These are phyloP conservation scores for Arthrobotrys conoides DNA, from an alignment of 2,329 filamentous ascomycete genomes.

Conservation along the genomic window DNA sequence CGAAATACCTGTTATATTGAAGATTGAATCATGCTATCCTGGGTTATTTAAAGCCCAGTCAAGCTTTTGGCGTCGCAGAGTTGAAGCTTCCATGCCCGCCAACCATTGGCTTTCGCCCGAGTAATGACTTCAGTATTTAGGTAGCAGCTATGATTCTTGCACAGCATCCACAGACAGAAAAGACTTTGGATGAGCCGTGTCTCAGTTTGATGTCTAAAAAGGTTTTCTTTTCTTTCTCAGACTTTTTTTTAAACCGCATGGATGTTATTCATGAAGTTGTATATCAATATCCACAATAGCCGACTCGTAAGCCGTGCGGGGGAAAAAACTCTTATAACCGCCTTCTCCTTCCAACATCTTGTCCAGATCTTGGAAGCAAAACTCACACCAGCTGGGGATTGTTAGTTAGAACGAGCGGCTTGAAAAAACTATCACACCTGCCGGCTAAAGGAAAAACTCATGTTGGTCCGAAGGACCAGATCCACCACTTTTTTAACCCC, in stretches of 20 bases:
- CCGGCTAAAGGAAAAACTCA: conserved; percentile 38
- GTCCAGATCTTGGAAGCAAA: conserved; percentile 5
- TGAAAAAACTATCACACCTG: background rate
- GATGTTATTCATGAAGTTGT: conserved; percentile 34
- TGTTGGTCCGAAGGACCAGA: conserved; percentile 7
- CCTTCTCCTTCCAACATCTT: conserved; percentile 39
- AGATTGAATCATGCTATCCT: conserved; percentile 42
- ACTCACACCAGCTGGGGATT: conserved; percentile 8
- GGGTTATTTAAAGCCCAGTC: conserved; percentile 20
- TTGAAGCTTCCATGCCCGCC: conserved; percentile 20
- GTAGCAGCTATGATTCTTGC: conserved; percentile 2
- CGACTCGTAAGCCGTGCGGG: conserved; percentile 32
- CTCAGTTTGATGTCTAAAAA: conserved; percentile 43
- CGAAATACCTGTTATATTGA: conserved; percentile 10
- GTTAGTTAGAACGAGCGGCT: conserved; percentile 18
- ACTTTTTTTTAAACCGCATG: conserved; percentile 35
- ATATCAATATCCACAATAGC: conserved; percentile 32
- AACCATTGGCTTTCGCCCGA: background rate
- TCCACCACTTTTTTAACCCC: conserved; percentile 25
- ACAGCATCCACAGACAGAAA: background rate
- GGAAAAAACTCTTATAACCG: conserved; percentile 29
- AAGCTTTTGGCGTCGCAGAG: conserved; percentile 33
- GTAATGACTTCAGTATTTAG: background rate
- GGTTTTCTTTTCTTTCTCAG: background rate
- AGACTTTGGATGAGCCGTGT: conserved; percentile 50